Evolutionary conservation across 1,284 basidiomycete species (phyloP).

Genomic region (Neonothopanus nambi): DNA sequence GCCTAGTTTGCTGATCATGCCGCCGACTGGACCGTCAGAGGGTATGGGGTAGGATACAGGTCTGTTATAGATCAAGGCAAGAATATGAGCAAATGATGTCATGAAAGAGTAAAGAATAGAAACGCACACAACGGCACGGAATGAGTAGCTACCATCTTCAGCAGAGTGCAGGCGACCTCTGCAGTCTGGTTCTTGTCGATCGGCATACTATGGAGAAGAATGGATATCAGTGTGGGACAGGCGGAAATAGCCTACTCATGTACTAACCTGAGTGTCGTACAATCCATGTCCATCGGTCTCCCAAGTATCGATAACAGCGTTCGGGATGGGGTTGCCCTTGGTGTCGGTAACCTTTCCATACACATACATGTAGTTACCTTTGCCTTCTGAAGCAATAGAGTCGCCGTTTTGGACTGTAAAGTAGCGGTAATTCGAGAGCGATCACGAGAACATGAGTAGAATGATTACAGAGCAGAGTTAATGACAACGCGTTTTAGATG

Average conservation of each 20-base stretch:
- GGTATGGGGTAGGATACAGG: constrained; percentile 83
- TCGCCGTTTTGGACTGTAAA: constrained; percentile 55
- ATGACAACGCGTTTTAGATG: too few species aligned
- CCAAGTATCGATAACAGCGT: constrained; percentile 81
- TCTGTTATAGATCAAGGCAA: constrained; percentile 21
- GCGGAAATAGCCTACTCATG: not conserved
- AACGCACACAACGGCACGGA: constrained; percentile 66
- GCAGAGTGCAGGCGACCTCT: constrained; percentile 68
- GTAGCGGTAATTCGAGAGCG: not conserved
- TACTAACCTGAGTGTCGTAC: constrained; percentile 50
- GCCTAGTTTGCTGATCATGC: constrained; percentile 55
- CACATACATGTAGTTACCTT: constrained; percentile 82
- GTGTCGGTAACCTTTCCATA: constrained; percentile 69
- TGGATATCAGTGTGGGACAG: not conserved
- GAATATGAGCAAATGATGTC: not conserved
- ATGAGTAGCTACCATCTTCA: constrained; percentile 69
- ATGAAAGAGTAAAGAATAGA: not conserved
- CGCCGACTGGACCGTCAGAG: constrained; percentile 77
- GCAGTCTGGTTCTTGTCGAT: constrained; percentile 69
- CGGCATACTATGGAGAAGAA: constrained; percentile 67
- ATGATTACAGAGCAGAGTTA: not conserved
- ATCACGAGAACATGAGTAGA: too few species aligned
- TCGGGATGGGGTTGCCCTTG: constrained; percentile 66
- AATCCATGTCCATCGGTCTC: constrained; percentile 76
- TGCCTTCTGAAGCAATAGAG: constrained; percentile 77